Evolutionary conservation across 768 basidiomycete genomes (phyloP).

Genomic region (Trametes cingulata): DNA sequence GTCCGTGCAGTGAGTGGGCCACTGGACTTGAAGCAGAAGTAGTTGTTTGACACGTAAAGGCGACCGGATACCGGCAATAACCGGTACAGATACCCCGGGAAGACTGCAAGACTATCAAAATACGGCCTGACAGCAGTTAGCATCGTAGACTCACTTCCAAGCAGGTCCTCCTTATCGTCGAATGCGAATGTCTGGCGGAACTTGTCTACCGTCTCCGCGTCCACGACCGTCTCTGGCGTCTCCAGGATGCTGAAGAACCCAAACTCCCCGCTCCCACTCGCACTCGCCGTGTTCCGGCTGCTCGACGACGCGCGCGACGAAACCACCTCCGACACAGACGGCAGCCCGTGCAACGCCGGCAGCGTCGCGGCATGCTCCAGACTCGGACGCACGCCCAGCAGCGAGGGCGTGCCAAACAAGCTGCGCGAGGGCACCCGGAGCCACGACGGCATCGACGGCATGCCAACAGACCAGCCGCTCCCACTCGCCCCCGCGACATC

Average conservation of each 20-base stretch:
- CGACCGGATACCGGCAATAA: constrained; percentile 87
- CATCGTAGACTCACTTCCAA: constrained; percentile 71
- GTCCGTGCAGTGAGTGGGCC: constrained; percentile 79
- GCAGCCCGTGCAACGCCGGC: constrained; percentile 32
- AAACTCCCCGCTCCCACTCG: constrained; percentile 47
- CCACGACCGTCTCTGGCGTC: constrained; percentile 60
- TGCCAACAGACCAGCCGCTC: constrained; percentile 61
- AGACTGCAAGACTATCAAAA: constrained; percentile 52
- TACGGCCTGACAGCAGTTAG: neutral
- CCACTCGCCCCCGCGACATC: constrained; percentile 40
- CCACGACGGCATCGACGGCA: constrained; percentile 29
- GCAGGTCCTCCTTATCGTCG: constrained; percentile 80
- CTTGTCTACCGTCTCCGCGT: constrained; percentile 68
- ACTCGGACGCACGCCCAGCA: constrained; percentile 1
- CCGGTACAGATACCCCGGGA: constrained; percentile 87
- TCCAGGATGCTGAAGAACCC: constrained; percentile 81
- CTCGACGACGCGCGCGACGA: constrained; percentile 41
- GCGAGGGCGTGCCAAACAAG: constrained; percentile 23
- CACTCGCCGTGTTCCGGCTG: constrained; percentile 24
- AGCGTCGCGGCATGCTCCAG: constrained; percentile 25
- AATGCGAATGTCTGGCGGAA: constrained; percentile 84
- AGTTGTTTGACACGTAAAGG: constrained; percentile 88
- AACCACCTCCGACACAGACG: constrained; percentile 60
- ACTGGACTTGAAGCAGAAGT: constrained; percentile 93
- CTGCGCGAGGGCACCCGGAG: constrained; percentile 23